Conservation (phyloP, 108 stramenopile species). For the Discostella pseudostelligera region DNA sequence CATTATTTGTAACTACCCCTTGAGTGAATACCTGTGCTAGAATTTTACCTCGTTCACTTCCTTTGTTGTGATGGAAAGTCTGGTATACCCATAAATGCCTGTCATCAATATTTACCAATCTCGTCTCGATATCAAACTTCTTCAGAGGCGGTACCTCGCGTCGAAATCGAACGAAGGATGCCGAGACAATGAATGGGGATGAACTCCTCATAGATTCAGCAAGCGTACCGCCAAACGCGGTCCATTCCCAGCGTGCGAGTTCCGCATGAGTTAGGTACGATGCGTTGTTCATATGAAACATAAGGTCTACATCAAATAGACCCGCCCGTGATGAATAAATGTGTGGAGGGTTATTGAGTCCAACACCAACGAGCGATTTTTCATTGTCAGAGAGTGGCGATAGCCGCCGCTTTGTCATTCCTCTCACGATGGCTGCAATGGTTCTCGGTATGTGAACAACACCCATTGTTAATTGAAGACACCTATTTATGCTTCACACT, state of each 20-base stretch:
- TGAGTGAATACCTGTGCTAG: conserved; percentile 39
- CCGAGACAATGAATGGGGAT: conserved; percentile 51
- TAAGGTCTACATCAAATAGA: conserved; percentile 64
- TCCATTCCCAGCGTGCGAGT: conserved; percentile 71
- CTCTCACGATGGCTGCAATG: conserved; percentile 31
- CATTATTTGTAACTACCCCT: conserved; percentile 24
- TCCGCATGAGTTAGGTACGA: conserved; percentile 71
- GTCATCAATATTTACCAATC: conserved; percentile 53
- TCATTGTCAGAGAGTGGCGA: conserved; percentile 32
- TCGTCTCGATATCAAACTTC: conserved; percentile 61
- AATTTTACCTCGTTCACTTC: conserved; percentile 26
- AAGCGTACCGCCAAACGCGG: conserved; percentile 53
- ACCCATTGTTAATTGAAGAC: conserved; percentile 35
- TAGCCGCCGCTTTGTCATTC: conserved; percentile 22
- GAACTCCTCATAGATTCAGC: conserved; percentile 27
- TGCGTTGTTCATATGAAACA: conserved; percentile 77
- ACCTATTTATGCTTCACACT: no score
- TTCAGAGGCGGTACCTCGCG: conserved; percentile 58
- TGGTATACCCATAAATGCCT: conserved; percentile 67
- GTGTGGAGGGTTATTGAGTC: conserved; percentile 27
- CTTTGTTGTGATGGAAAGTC: conserved; percentile 45
- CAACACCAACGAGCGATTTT: conserved; percentile 33
- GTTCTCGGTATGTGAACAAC: conserved; percentile 43
- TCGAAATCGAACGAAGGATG: conserved; percentile 56
- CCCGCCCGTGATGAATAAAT: conserved; percentile 56